Percentiles rank a stretch among this genome's conserved stretches.
phyloP scores from a whole-genome alignment of 2,329 filamentous ascomycete species.

The Colletotrichum lentis region DNA sequence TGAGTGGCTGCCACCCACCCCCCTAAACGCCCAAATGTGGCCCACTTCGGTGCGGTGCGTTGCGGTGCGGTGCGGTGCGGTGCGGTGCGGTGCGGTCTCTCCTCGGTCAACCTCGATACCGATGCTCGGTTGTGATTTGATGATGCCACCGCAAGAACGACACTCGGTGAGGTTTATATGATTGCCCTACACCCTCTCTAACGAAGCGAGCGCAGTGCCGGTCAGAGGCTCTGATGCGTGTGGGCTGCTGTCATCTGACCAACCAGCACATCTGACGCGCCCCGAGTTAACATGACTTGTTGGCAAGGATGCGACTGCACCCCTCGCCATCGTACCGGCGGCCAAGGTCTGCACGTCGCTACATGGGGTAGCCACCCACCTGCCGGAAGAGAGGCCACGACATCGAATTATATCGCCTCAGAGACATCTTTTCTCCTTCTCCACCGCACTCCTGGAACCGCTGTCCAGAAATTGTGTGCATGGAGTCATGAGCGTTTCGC shows the following conservation, averaged over 20 bases:
- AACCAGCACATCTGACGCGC: slow-evolving; percentile 12
- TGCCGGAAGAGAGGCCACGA: slow-evolving; percentile 1
- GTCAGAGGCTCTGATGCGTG: slow-evolving; percentile 15
- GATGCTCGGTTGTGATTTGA: slow-evolving; percentile 23
- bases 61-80: slow-evolving; percentile 11
- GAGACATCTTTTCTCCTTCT: slow-evolving; percentile 16
- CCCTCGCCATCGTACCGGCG: slow-evolving; percentile 15
- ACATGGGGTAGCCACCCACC: slow-evolving; percentile 2
- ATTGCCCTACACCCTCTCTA: slow-evolving; percentile 29
- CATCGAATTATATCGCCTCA: slow-evolving; percentile 11
- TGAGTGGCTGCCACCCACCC: neutral
- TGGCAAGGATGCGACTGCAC: slow-evolving; percentile 15
- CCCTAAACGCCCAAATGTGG: neutral
- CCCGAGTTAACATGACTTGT: slow-evolving; percentile 16
- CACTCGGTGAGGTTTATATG: slow-evolving; percentile 29
- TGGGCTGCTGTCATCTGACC: slow-evolving; percentile 5
- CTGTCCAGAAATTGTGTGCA: neutral
- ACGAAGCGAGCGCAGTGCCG: slow-evolving; percentile 31
- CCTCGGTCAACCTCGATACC: neutral
- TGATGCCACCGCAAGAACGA: slow-evolving; percentile 16
- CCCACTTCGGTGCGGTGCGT: slow-evolving; percentile 13
- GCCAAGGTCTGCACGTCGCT: slow-evolving; percentile 25
- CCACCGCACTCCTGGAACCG: neutral
- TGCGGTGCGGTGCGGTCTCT: slow-evolving; percentile 8
- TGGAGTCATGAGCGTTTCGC: neutral